A percentile compares a stretch with the other conserved stretches of the same genome.
Conservation (phyloP, 1,284 basidiomycete species). For the Pseudozyma sp. region DNA sequence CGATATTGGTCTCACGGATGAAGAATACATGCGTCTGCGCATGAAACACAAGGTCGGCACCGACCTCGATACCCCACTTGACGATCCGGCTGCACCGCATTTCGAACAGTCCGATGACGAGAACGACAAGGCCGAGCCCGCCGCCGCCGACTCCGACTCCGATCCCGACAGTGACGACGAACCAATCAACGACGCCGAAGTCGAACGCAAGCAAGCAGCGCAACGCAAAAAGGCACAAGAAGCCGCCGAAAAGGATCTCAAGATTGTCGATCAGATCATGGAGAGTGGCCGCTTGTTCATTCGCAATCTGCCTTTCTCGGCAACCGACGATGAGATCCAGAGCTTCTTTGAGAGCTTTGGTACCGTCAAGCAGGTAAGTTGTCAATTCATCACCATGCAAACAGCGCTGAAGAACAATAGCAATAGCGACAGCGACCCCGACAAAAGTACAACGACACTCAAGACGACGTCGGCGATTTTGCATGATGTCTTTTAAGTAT, state of each 20-base stretch:
- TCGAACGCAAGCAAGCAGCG: slow-evolving; percentile 36
- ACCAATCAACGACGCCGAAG: slow-evolving; percentile 26
- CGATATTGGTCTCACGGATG: slow-evolving; percentile 65
- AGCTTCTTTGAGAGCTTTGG: slow-evolving; percentile 81
- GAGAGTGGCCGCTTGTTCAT: slow-evolving; percentile 86
- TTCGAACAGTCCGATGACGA: slow-evolving; percentile 67
- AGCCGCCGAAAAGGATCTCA: slow-evolving; percentile 56
- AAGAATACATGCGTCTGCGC: slow-evolving; percentile 69
- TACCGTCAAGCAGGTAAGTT: slow-evolving; percentile 72
- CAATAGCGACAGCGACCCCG: neutral
- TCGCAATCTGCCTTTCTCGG: slow-evolving; percentile 88
- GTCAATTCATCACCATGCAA: neutral
- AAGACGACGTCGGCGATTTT: neutral
- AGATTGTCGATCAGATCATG: slow-evolving; percentile 75
- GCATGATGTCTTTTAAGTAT: slow-evolving; percentile 65
- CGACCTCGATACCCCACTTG: slow-evolving; percentile 39
- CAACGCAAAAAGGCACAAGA: slow-evolving; percentile 44
- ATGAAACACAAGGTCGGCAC: slow-evolving; percentile 68
- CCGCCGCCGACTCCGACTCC: slow-evolving; percentile 21
- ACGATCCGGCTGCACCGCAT: slow-evolving; percentile 22
- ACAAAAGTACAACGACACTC: neutral
- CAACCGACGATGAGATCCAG: slow-evolving; percentile 79
- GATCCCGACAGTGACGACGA: slow-evolving; percentile 48
- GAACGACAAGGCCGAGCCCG: slow-evolving; percentile 29
- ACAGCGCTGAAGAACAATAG: neutral